phyloP scores from a whole-genome alignment of 2,329 filamentous ascomycete genomes.

The Venturia aucupariae region DNA sequence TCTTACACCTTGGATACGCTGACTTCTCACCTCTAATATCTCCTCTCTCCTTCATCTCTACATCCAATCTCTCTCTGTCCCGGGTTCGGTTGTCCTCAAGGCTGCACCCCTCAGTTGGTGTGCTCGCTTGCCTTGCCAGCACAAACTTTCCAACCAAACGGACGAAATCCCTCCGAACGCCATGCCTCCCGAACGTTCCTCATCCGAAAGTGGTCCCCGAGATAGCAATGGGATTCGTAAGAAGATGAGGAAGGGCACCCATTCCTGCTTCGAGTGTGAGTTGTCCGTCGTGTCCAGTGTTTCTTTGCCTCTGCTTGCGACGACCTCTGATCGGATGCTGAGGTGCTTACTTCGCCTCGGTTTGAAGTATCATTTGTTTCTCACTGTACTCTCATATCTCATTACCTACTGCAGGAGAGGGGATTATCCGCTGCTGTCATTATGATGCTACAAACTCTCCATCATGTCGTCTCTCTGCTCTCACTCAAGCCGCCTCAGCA shows the following conservation, averaged over 20 bases:
- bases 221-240: constrained; percentile 23
- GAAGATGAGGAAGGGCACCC: constrained; percentile 36
- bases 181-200: constrained; percentile 11
- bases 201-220: constrained; percentile 7
- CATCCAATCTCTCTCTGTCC: not conserved
- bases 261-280: constrained; percentile 37
- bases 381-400: not conserved
- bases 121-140: not conserved
- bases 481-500: not conserved
- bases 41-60: not conserved
- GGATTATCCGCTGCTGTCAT: not conserved
- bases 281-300: constrained; percentile 13
- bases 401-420: not conserved
- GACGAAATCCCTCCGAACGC: not conserved
- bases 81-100: not conserved
- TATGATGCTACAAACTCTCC: not conserved
- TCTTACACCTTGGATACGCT: not conserved
- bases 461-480: not conserved
- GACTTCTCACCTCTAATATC: not conserved
- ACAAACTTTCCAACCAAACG: not conserved
- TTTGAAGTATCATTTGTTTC: not conserved
- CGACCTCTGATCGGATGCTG: not conserved
- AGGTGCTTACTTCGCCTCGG: not conserved
- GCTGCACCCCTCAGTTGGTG: not conserved
- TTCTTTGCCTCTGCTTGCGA: not conserved